Percentiles rank a stretch among this genome's conserved stretches.
Evolutionary conservation across 768 basidiomycete species (phyloP).

Genomic region (Leccinum incarnatum): DNA sequence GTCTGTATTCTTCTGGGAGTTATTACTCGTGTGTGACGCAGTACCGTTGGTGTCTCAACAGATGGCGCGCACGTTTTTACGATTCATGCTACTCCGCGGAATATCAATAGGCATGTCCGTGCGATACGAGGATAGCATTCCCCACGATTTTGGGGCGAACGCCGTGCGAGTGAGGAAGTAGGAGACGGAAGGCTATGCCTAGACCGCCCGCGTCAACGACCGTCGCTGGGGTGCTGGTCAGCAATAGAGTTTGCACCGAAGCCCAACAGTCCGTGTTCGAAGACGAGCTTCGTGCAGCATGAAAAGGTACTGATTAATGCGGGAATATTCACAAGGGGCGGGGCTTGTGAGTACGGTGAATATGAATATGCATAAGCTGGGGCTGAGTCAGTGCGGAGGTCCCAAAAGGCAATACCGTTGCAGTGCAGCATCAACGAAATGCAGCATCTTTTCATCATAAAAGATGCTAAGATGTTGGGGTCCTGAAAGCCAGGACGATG

Average conservation of each 20-base stretch:
- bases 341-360: background rate
- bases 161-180: background rate
- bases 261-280: background rate
- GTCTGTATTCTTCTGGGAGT: background rate
- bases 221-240: background rate
- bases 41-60: background rate
- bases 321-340: background rate
- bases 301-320: constrained; percentile 1
- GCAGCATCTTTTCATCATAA: constrained; percentile 1
- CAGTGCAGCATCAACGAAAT: constrained; percentile 3
- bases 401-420: constrained; percentile 13
- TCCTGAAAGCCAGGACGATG: background rate
- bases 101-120: background rate
- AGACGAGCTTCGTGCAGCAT: background rate
- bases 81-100: background rate
- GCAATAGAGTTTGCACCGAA: constrained; percentile 13
- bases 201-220: background rate
- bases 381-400: background rate
- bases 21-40: constrained; percentile 11
- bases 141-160: background rate
- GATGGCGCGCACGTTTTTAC: background rate
- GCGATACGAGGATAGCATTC: background rate
- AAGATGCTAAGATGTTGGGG: constrained; percentile 6
- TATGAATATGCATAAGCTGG: background rate
- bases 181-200: constrained; percentile 6